phyloP scores from a whole-genome alignment of 345 rosid species.

The Xanthoceras sorbifolium region DNA sequence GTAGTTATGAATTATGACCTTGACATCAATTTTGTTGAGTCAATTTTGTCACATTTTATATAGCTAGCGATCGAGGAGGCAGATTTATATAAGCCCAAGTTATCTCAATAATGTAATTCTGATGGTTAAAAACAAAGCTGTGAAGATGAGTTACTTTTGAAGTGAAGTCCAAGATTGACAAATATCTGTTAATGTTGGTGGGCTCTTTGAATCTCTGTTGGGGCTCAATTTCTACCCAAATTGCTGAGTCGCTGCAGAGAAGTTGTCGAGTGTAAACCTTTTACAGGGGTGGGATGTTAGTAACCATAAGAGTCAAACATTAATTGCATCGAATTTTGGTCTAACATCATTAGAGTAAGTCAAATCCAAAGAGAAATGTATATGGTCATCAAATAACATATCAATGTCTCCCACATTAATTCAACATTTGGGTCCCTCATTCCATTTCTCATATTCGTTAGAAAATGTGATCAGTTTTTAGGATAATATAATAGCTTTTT shows the following conservation, averaged over 20 bases:
- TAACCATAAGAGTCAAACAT: not conserved
- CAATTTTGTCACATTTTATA: not conserved
- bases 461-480: not conserved
- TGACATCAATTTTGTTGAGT: not conserved
- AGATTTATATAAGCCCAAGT: not conserved
- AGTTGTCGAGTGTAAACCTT: not conserved
- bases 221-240: constrained; percentile 5
- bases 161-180: not conserved
- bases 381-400: not conserved
- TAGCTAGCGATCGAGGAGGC: no score
- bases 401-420: not conserved
- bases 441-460: not conserved
- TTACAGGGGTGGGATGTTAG: not conserved
- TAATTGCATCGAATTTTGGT: not conserved
- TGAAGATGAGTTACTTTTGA: not conserved
- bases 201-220: not conserved
- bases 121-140: not conserved
- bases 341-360: not conserved
- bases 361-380: not conserved
- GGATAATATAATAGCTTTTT: not conserved
- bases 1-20: not conserved
- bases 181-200: not conserved
- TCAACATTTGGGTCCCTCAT: constrained; percentile 9
- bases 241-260: not conserved
- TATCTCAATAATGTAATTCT: not conserved